Evolutionary conservation across 148 eudicot species (phyloP), one percentile per base, ranked within the genome.

Genomic region (Vaccinium darrowii): DNA sequence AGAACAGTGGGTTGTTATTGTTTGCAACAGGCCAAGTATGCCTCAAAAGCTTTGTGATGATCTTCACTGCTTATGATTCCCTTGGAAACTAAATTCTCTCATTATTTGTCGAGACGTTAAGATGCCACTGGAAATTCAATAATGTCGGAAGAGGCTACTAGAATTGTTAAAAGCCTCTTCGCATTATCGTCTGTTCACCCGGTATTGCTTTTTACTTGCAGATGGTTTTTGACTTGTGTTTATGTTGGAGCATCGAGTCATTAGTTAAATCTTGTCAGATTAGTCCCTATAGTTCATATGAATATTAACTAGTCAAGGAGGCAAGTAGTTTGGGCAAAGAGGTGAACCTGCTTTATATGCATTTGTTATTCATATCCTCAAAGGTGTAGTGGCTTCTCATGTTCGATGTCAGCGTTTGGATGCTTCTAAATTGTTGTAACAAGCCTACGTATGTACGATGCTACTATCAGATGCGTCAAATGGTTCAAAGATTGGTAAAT

Each of bases 81-180:
- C 23, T 56, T 12, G n/a, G 79, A 81, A 56, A 50, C 58, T 47
- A 10, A 30, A 18, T 30, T 81, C 80, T 43, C 30, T 19, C 79
- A 50, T 81, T 27, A 25, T n/a, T 25, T 57, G 74, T 27, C 5
- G 72, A 69, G 79, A 80, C 80, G 73, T 72, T 21, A 27, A 80
- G 86, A 80, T 85, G 69, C 84, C 69, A 49, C 50, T 73, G 58
- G 56, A 81, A 81, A 58, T 13, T 74, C 25, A 51, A 57, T 74
- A 18, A 60, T 74, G 76, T 56, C 43, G 43, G 73, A 39, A 51
- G 65, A 72, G 78, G 21, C 12, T 62, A 81, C 65, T 76, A 76
- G 81, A 76, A 33, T 74, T 82, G 67, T 83, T 75, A 50, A 15
- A 76, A 30, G 39, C 73, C 18, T 5, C n/a, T 43, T 76, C 15